phyloP scores from a whole-genome alignment of 768 basidiomycete species.

The Phlebiopsis gigantea region DNA sequence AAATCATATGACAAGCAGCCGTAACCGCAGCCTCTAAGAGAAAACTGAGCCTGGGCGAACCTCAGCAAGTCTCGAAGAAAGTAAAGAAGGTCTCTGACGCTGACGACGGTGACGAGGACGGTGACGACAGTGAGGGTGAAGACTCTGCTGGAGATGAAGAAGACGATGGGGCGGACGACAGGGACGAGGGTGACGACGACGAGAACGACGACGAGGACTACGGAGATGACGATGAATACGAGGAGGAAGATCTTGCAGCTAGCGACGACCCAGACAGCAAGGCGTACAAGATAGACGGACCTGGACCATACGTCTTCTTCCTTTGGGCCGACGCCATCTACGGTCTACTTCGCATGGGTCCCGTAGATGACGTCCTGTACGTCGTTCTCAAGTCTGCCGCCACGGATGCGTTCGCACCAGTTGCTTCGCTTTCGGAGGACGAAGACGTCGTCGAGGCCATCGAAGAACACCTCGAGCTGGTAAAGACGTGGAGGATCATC shows the following conservation, averaged over 20 bases:
- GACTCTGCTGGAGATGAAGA: no score
- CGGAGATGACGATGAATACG: neutral
- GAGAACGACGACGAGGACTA: neutral
- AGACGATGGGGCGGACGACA: neutral
- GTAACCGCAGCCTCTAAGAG: no score
- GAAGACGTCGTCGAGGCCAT: neutral
- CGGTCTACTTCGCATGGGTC: neutral
- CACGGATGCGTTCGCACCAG: neutral
- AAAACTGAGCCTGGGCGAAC: neutral
- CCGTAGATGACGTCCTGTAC: neutral
- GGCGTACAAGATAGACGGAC: neutral
- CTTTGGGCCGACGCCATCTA: conserved; percentile 5
- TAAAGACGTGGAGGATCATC: neutral
- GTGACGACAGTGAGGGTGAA: no score
- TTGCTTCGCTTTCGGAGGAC: neutral
- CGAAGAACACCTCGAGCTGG: neutral
- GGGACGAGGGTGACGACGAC: neutral
- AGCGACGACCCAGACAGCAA: neutral
- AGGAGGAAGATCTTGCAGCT: neutral
- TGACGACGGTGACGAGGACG: neutral
- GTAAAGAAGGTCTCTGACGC: neutral
- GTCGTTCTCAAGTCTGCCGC: conserved; percentile 3
- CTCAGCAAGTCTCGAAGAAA: neutral
- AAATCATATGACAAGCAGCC: no score
- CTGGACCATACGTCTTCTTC: conserved; percentile 6